Conservation (phyloP, 805 yeast species). For the Saturnispora ahearnii region DNA sequence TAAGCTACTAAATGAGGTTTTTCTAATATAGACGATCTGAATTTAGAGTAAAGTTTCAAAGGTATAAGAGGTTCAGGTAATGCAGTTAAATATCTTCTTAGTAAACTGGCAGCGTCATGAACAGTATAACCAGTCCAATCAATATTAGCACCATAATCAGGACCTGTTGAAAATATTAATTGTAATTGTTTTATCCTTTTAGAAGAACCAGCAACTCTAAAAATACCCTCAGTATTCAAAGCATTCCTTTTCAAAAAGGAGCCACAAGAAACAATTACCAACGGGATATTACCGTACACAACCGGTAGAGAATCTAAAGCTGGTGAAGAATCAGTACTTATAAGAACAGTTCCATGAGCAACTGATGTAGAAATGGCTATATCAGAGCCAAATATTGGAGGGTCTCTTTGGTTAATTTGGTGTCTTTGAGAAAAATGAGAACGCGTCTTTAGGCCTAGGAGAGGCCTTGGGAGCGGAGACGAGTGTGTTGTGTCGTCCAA, state of each 20-base stretch:
- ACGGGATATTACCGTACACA: conserved; percentile 82
- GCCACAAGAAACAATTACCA: conserved; percentile 94
- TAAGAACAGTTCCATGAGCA: conserved; percentile 70
- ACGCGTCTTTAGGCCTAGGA: conserved; percentile 41
- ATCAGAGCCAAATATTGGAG: conserved; percentile 72
- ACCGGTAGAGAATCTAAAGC: conserved; percentile 23
- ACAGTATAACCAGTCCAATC: conserved; percentile 92
- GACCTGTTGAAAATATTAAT: conserved; percentile 73
- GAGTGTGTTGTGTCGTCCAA: conserved; percentile 15
- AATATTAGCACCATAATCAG: conserved; percentile 79
- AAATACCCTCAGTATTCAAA: conserved; percentile 78
- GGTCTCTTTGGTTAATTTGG: conserved; percentile 10
- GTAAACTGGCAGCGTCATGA: conserved; percentile 90
- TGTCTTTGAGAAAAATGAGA: conserved; percentile 22
- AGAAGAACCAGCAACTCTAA: conserved; percentile 86
- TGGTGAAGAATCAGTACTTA: conserved; percentile 27
- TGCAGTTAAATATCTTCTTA: conserved; percentile 77
- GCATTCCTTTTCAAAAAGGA: conserved; percentile 72
- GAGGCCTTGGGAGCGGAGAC: conserved; percentile 32
- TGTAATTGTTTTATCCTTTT: conserved; percentile 84
- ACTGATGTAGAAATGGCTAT: conserved; percentile 58
- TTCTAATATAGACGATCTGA: conserved; percentile 66
- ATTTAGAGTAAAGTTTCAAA: conserved; percentile 59
- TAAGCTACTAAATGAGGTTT: conserved; percentile 59
- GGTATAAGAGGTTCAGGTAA: conserved; percentile 92